Evolutionary conservation across 805 yeast genomes (phyloP).

Genomic region (Yamadazyma akitaensis): DNA sequence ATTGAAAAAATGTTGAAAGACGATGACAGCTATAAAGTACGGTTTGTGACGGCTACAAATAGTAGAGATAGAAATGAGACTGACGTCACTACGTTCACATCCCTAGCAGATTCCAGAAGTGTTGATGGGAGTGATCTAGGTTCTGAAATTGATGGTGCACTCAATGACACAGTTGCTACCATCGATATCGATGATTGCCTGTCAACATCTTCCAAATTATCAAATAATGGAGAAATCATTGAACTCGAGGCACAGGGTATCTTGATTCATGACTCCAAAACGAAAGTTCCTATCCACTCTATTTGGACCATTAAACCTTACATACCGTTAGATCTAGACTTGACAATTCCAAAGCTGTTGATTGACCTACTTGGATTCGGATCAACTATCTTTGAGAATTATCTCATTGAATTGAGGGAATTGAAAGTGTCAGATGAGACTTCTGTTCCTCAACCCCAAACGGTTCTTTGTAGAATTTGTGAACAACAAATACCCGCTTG

Average conservation of each 20-base stretch:
- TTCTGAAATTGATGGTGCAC: not conserved
- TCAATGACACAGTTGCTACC: not conserved
- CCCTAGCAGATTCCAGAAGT: slow-evolving; percentile 20
- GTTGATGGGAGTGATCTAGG: slow-evolving; percentile 1
- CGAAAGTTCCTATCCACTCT: slow-evolving; percentile 67
- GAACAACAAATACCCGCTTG: slow-evolving; percentile 89
- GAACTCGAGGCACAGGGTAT: slow-evolving; percentile 95
- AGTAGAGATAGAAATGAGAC: slow-evolving; percentile 12
- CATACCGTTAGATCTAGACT: slow-evolving; percentile 55
- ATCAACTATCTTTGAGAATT: slow-evolving; percentile 75
- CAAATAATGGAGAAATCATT: slow-evolving; percentile 57
- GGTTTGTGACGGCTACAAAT: slow-evolving; percentile 58
- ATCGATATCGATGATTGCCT: not conserved
- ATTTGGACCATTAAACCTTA: slow-evolving; percentile 93
- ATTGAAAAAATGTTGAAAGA: slow-evolving; percentile 66
- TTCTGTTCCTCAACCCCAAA: slow-evolving; percentile 72
- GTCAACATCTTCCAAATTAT: slow-evolving; percentile 24
- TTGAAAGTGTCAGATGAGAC: slow-evolving; percentile 60
- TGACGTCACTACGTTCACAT: slow-evolving; percentile 23
- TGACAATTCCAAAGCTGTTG: slow-evolving; percentile 67
- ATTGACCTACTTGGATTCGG: slow-evolving; percentile 87
- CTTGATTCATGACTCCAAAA: slow-evolving; percentile 59
- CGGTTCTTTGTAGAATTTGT: slow-evolving; percentile 86
- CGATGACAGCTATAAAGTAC: slow-evolving; percentile 74
- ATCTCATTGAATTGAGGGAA: slow-evolving; percentile 61